Conservation (phyloP, 306 rosid species). For the Cicer pinnatifidum region DNA sequence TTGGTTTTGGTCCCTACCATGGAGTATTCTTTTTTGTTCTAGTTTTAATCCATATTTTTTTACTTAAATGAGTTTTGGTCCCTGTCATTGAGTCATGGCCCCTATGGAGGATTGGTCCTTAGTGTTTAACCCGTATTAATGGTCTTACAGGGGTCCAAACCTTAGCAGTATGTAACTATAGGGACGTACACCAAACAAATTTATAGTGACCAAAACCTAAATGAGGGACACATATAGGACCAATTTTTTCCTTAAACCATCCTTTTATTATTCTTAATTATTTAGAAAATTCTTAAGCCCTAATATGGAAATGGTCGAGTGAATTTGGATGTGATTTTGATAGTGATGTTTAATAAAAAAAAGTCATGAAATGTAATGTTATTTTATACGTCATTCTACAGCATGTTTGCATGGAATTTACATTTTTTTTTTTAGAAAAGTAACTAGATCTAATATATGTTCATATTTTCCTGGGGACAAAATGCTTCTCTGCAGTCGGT, state of each 20-base stretch:
- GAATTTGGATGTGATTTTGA: conserved; percentile 14
- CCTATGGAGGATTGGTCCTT: conserved; percentile 7
- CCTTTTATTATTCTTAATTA: not conserved
- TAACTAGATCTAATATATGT: no score
- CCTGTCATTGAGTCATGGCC: not conserved
- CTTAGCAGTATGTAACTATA: not conserved
- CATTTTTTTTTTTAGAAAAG: no score
- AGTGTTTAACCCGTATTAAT: not conserved
- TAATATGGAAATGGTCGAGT: conserved; percentile 19
- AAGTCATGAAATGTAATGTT: no score
- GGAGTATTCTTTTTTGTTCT: not conserved
- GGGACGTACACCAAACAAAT: not conserved
- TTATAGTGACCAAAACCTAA: not conserved
- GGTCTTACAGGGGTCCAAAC: not conserved
- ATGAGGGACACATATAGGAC: not conserved
- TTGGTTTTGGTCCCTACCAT: not conserved
- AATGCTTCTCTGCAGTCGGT: no score
- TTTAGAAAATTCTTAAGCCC: conserved; percentile 1
- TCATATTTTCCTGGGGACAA: no score
- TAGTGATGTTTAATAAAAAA: not conserved
- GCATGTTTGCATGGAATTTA: no score
- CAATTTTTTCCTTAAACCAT: not conserved
- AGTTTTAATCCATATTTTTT: not conserved
- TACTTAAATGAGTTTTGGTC: not conserved
- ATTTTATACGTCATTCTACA: no score